A percentile compares a stretch with the other conserved stretches of the same genome.
phyloP scores from a whole-genome alignment of 164 flowering plant genomes.

The Tetrastigma voinierianum region DNA sequence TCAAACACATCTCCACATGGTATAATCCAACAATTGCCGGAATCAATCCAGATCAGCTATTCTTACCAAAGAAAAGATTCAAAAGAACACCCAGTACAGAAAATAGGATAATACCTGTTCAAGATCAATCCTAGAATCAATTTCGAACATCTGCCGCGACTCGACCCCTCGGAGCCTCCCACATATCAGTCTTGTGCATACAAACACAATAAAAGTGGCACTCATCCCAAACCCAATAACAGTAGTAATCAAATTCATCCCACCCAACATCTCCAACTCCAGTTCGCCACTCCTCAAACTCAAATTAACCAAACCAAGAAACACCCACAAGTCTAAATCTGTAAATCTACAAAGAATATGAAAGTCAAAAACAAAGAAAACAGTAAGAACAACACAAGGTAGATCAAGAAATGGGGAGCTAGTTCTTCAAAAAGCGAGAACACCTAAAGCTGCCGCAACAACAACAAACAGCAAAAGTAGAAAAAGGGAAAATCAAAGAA shows the following conservation, averaged over 20 bases:
- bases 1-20: neutral
- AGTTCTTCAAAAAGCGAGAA: too few species aligned
- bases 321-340: conserved; percentile 4
- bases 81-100: conserved; percentile 1
- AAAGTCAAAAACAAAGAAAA: neutral
- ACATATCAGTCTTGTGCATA: conserved; percentile 73
- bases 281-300: conserved; percentile 1
- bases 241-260: conserved; percentile 69
- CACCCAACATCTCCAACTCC: conserved; percentile 39
- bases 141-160: conserved; percentile 42
- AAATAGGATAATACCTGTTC: conserved; percentile 42
- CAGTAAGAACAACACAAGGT: too few species aligned
- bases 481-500: conserved; percentile 3
- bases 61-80: neutral
- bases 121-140: conserved; percentile 54
- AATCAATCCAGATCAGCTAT: neutral
- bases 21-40: too few species aligned
- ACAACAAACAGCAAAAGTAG: neutral
- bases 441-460: neutral
- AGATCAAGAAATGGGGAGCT: too few species aligned
- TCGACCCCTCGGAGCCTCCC: conserved; percentile 52
- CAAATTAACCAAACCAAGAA: neutral
- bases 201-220: conserved; percentile 71
- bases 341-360: neutral
- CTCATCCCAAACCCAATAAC: conserved; percentile 85